Evolutionary conservation across 1,284 basidiomycete genomes (phyloP).

Genomic region (Thelephora terrestris): DNA sequence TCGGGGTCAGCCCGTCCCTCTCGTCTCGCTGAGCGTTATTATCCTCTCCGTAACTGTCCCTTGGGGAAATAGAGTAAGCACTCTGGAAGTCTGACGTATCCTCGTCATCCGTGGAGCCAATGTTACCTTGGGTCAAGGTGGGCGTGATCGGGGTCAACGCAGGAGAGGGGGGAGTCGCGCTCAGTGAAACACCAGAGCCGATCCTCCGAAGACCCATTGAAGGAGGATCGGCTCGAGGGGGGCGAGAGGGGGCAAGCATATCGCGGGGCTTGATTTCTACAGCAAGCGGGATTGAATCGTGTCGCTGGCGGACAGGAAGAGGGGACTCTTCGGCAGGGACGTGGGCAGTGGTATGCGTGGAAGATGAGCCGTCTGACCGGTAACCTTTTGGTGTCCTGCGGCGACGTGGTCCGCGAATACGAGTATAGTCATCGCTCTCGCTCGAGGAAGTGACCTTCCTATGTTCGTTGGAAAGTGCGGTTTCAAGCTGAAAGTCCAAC

Average conservation of each 20-base stretch:
- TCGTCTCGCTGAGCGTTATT: neutral
- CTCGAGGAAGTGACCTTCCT: constrained; percentile 34
- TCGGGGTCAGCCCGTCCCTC: too few relatives aligned
- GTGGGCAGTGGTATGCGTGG: constrained; percentile 6
- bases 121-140: constrained; percentile 30
- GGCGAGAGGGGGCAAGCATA: constrained; percentile 10
- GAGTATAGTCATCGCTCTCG: constrained; percentile 33
- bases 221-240: neutral
- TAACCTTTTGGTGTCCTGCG: constrained; percentile 4
- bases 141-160: constrained; percentile 26
- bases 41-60: constrained; percentile 37
- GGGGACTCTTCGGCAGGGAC: constrained; percentile 9
- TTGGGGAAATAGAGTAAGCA: constrained; percentile 66
- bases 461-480: constrained; percentile 51
- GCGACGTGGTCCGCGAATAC: constrained; percentile 12
- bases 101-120: constrained; percentile 59
- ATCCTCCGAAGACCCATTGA: constrained; percentile 26
- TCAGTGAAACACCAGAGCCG: constrained; percentile 18
- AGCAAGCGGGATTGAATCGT: constrained; percentile 8
- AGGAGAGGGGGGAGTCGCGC: constrained; percentile 22
- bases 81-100: constrained; percentile 73
- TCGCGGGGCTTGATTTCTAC: constrained; percentile 4
- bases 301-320: constrained; percentile 8
- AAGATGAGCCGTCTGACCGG: neutral
- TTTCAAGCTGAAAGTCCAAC: constrained; percentile 46